phyloP scores from a whole-genome alignment of 2,329 filamentous ascomycete species.

The Clonostachys rhizophaga region DNA sequence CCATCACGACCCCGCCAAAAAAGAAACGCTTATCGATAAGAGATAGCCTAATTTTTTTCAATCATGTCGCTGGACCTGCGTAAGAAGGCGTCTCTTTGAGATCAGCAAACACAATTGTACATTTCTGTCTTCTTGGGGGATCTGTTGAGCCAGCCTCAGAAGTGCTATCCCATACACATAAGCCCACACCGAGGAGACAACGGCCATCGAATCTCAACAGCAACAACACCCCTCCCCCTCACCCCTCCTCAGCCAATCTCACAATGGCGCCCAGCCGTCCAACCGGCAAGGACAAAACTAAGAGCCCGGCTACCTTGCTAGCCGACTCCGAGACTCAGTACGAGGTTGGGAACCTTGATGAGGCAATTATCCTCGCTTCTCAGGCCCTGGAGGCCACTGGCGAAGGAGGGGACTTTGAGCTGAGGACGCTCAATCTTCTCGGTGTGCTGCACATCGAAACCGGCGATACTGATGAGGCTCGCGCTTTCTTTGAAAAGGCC shows the following conservation, averaged over 20 bases:
- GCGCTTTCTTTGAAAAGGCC: slow-evolving; percentile 67
- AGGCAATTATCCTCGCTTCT: slow-evolving; percentile 31
- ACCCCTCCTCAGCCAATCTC: not conserved
- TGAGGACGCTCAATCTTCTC: slow-evolving; percentile 69
- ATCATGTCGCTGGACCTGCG: too few relatives aligned
- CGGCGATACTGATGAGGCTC: slow-evolving; percentile 74
- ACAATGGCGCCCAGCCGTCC: slow-evolving; percentile 27
- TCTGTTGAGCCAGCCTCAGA: too few relatives aligned
- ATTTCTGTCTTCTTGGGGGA: too few relatives aligned
- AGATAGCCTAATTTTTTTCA: slow-evolving; percentile 5
- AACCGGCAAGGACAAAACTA: slow-evolving; percentile 24
- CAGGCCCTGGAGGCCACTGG: slow-evolving; percentile 37
- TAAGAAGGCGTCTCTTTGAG: too few relatives aligned
- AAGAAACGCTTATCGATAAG: slow-evolving; percentile 6
- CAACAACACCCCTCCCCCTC: too few relatives aligned
- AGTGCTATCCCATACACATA: too few relatives aligned
- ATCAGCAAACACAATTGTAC: too few relatives aligned
- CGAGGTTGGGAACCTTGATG: slow-evolving; percentile 33
- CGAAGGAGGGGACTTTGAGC: slow-evolving; percentile 41
- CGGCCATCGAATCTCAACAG: too few relatives aligned
- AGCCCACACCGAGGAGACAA: too few relatives aligned
- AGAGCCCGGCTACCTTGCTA: slow-evolving; percentile 18
- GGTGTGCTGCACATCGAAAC: slow-evolving; percentile 80
- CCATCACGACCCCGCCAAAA: too few relatives aligned
- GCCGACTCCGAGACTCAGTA: slow-evolving; percentile 34